Percentiles rank a stretch among this genome's conserved stretches.
Conservation (phyloP, 2,329 filamentous ascomycete species). For the Clonostachys chloroleuca region DNA sequence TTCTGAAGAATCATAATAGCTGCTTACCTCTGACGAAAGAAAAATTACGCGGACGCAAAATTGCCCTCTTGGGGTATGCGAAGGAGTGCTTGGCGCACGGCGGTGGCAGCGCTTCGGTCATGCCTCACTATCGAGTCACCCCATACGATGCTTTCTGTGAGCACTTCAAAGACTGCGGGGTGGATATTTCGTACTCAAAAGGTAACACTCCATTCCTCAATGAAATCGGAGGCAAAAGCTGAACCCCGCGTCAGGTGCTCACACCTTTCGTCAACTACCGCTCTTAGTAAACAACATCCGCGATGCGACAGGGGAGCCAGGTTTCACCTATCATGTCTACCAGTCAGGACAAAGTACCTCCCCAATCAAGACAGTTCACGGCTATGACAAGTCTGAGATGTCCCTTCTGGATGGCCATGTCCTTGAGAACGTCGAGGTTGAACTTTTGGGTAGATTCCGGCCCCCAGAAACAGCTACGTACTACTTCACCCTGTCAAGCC, state of each 20-base stretch:
- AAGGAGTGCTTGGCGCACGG: conserved; percentile 25
- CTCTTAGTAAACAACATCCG: conserved; percentile 14
- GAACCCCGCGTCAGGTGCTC: too few relatives aligned
- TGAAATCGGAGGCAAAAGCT: too few relatives aligned
- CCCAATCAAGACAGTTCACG: too few relatives aligned
- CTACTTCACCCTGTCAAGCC: conserved; percentile 21
- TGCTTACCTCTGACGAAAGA: conserved; percentile 49
- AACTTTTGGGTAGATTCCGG: conserved; percentile 21
- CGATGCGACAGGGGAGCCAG: conserved; percentile 21
- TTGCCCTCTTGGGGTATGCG: conserved; percentile 24
- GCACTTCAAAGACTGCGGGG: conserved; percentile 14
- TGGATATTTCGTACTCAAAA: conserved; percentile 10
- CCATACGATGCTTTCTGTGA: conserved; percentile 23
- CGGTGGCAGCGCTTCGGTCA: conserved; percentile 28
- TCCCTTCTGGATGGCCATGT: conserved; percentile 9
- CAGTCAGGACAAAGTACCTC: too few relatives aligned
- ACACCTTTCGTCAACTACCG: conserved; percentile 16
- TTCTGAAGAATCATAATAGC: conserved; percentile 57
- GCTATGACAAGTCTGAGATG: conserved; percentile 16
- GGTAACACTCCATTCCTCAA: background rate
- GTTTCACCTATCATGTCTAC: conserved; percentile 22
- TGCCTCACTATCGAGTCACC: conserved; percentile 25
- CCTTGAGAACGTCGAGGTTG: conserved; percentile 13
- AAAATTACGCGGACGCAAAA: conserved; percentile 22
- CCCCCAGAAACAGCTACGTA: conserved; percentile 19